Percentiles rank a stretch among this genome's conserved stretches.
phyloP scores from a whole-genome alignment of 805 yeast genomes.

The Kodamaea leandrae region DNA sequence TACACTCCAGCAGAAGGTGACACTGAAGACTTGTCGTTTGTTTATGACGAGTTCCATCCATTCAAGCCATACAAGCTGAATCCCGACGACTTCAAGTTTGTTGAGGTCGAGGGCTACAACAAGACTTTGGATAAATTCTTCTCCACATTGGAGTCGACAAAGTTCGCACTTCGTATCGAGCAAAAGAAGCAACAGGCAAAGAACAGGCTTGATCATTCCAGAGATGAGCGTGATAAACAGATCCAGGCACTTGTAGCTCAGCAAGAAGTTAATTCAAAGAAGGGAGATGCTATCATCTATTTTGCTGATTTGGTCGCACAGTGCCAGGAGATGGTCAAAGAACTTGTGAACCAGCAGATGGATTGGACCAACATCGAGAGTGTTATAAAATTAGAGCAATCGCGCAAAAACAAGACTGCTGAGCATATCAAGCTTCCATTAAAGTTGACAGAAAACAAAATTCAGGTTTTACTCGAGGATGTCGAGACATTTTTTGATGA shows the following conservation, averaged over 20 bases:
- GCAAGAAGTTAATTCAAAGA: conserved; percentile 60
- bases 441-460: conserved; percentile 64
- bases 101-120: conserved; percentile 64
- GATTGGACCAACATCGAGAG: conserved; percentile 91
- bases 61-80: conserved; percentile 50
- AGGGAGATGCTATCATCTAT: conserved; percentile 70
- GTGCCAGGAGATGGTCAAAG: conserved; percentile 65
- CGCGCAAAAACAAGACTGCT: conserved; percentile 64
- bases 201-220: conserved; percentile 71
- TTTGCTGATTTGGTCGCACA: conserved; percentile 70
- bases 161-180: conserved; percentile 69
- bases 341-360: conserved; percentile 75
- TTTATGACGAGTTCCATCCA: conserved; percentile 70
- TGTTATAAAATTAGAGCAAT: conserved; percentile 65
- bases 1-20: conserved; percentile 40
- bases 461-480: conserved; percentile 55
- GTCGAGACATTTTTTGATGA: conserved; percentile 16
- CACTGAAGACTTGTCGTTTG: conserved; percentile 41
- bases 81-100: conserved; percentile 34
- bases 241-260: conserved; percentile 61
- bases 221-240: conserved; percentile 66
- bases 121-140: conserved; percentile 79
- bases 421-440: conserved; percentile 61
- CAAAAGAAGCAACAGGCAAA: conserved; percentile 74
- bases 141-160: conserved; percentile 80